Conservation (phyloP, 805 yeast species). For the Komagataella populi region DNA sequence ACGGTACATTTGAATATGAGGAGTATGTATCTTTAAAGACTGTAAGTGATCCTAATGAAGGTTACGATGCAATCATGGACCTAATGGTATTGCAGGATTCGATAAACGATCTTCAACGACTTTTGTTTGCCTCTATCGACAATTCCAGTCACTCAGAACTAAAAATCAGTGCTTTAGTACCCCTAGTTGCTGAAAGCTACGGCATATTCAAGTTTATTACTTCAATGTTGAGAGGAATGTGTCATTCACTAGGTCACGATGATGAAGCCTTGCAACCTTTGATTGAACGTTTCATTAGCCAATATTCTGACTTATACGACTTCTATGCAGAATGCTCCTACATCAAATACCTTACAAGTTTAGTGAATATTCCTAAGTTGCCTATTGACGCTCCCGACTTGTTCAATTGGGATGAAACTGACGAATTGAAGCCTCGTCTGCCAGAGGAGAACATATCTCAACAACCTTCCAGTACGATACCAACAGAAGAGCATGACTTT, state of each 20-base stretch:
- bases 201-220: constrained; percentile 85
- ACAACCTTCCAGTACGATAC: constrained; percentile 10
- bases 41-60: constrained; percentile 90
- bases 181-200: constrained; percentile 80
- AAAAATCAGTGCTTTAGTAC: constrained; percentile 76
- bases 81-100: constrained; percentile 77
- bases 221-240: constrained; percentile 81
- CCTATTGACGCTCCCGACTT: constrained; percentile 48
- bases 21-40: constrained; percentile 82
- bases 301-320: constrained; percentile 57
- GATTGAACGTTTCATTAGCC: constrained; percentile 55
- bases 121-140: constrained; percentile 59
- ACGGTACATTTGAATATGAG: constrained; percentile 92
- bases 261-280: constrained; percentile 59
- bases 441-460: constrained; percentile 8
- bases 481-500: constrained; percentile 13
- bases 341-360: constrained; percentile 64
- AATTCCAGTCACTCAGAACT: constrained; percentile 54
- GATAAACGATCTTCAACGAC: constrained; percentile 63
- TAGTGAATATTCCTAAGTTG: constrained; percentile 68
- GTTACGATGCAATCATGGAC: constrained; percentile 80
- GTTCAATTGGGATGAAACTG: constrained; percentile 28
- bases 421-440: constrained; percentile 14
- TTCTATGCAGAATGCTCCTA: constrained; percentile 87
- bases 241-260: constrained; percentile 50